phyloP scores from a whole-genome alignment of 1,284 basidiomycete species.

The Ustilago curta region DNA sequence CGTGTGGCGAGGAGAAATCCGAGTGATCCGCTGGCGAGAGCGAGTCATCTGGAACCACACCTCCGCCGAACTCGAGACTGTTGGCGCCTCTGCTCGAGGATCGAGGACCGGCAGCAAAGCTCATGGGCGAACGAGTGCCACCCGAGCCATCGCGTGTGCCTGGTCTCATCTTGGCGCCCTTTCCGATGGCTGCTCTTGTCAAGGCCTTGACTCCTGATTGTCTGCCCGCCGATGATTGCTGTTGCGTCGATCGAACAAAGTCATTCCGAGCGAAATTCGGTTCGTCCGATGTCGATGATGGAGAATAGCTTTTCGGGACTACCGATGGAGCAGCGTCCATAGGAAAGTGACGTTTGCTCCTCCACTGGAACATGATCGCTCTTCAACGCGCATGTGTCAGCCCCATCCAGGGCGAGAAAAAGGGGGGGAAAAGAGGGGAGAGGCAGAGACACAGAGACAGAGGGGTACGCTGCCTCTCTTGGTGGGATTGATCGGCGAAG shows the following conservation, averaged over 20 bases:
- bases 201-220: constrained; percentile 25
- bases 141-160: constrained; percentile 25
- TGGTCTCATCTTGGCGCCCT: constrained; percentile 28
- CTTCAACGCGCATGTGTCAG: constrained; percentile 12
- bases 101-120: constrained; percentile 45
- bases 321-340: constrained; percentile 31
- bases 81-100: constrained; percentile 24
- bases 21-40: constrained; percentile 22
- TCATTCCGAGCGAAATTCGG: constrained; percentile 9
- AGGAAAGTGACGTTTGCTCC: constrained; percentile 42
- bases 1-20: constrained; percentile 20
- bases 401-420: neutral
- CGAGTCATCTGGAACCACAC: constrained; percentile 44
- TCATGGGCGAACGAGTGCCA: constrained; percentile 25
- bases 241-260: constrained; percentile 9
- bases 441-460: neutral
- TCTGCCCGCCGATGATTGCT: constrained; percentile 1
- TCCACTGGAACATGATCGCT: constrained; percentile 49
- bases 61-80: constrained; percentile 43
- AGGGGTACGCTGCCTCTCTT: neutral
- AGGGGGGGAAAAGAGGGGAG: too few species aligned
- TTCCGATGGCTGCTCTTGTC: constrained; percentile 24
- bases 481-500: neutral
- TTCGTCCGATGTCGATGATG: constrained; percentile 12
- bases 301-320: constrained; percentile 15